These are phyloP conservation scores for Cercis canadensis DNA, from an alignment of 306 rosid genomes.

Conservation along the genomic window DNA sequence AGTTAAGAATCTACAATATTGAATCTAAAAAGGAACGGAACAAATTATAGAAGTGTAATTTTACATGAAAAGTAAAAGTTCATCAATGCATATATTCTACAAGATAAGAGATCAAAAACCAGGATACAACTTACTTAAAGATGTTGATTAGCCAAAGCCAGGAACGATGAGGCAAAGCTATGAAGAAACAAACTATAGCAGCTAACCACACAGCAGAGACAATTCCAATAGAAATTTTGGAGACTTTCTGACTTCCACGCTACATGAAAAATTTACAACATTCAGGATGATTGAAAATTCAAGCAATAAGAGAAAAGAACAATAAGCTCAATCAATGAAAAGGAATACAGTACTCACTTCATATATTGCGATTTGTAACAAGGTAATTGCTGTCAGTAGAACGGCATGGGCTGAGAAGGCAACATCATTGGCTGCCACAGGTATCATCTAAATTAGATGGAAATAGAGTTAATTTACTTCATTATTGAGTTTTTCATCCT, in stretches of 20 bases:
- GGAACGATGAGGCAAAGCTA: slow-evolving; percentile 74
- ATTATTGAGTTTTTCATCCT: not conserved
- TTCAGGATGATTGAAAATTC: slow-evolving; percentile 20
- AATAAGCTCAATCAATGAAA: not conserved
- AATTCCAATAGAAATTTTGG: slow-evolving; percentile 66
- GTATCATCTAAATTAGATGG: slow-evolving; percentile 75
- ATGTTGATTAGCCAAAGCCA: slow-evolving; percentile 90
- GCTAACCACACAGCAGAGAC: slow-evolving; percentile 64
- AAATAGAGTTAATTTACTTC: not conserved
- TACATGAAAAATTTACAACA: slow-evolving; percentile 37
- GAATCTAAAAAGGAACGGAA: slow-evolving; percentile 13
- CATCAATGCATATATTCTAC: not conserved
- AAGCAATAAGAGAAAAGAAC: slow-evolving; percentile 4
- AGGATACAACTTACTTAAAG: slow-evolving; percentile 63
- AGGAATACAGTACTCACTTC: slow-evolving; percentile 53
- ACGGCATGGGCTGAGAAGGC: slow-evolving; percentile 94
- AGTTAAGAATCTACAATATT: slow-evolving; percentile 12
- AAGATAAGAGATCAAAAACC: not conserved
- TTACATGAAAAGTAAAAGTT: not conserved
- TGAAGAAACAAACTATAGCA: slow-evolving; percentile 87
- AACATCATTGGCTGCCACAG: slow-evolving; percentile 94
- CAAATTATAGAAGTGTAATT: not conserved
- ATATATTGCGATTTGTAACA: slow-evolving; percentile 79
- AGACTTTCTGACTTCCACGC: slow-evolving; percentile 86
- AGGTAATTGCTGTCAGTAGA: slow-evolving; percentile 64